phyloP scores from a whole-genome alignment of 225 moss, liverwort and hornwort genomes.

The Sphagnum tenellum region DNA sequence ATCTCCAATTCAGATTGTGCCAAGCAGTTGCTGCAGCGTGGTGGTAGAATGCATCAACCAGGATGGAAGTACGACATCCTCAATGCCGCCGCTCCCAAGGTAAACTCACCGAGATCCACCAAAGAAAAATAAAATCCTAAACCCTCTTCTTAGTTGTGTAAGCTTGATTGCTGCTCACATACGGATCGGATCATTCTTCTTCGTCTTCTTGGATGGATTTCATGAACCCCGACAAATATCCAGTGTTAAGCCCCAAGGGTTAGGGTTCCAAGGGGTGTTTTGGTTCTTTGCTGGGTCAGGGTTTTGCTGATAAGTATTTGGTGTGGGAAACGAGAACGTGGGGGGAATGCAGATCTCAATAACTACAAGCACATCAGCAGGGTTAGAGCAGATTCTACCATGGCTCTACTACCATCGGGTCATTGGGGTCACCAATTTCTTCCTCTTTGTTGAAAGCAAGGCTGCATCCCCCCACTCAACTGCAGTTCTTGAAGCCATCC shows the following conservation, averaged over 20 bases:
- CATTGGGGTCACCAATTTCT: constrained; percentile 82
- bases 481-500: constrained; percentile 84
- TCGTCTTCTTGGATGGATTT: too few relatives aligned
- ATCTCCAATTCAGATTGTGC: constrained; percentile 40
- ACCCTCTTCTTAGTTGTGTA: too few relatives aligned
- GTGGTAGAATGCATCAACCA: constrained; percentile 71
- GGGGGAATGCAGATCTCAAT: constrained; percentile 73
- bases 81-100: constrained; percentile 62
- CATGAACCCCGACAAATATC: too few relatives aligned
- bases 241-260: too few relatives aligned
- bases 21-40: constrained; percentile 34
- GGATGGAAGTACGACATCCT: constrained; percentile 79
- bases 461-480: constrained; percentile 73
- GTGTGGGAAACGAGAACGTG: neutral
- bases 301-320: too few relatives aligned
- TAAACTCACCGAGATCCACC: constrained; percentile 4
- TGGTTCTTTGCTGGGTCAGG: too few relatives aligned
- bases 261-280: too few relatives aligned
- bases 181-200: too few relatives aligned
- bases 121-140: too few relatives aligned
- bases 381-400: constrained; percentile 90
- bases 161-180: too few relatives aligned
- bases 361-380: constrained; percentile 91
- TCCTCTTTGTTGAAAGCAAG: constrained; percentile 93
- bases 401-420: constrained; percentile 95